These are phyloP conservation scores for Suillus paluster DNA, from an alignment of 768 basidiomycete species.

Conservation along the genomic window DNA sequence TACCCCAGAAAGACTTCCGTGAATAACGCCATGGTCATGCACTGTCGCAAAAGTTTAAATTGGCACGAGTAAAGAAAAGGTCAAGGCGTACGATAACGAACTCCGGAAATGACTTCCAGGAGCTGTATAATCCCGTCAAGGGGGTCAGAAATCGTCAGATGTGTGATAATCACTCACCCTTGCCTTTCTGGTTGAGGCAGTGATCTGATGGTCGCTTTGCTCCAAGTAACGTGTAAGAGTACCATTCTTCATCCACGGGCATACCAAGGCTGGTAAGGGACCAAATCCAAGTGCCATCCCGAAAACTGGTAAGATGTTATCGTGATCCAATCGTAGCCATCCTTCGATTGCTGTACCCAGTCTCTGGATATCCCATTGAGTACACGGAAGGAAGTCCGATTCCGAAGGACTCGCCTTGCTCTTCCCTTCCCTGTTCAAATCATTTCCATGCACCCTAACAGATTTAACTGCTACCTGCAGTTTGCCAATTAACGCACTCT, in stretches of 20 bases:
- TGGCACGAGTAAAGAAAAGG: not conserved
- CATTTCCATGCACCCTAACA: conserved; percentile 17
- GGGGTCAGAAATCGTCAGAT: not conserved
- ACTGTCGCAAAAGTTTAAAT: conserved; percentile 1
- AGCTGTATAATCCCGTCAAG: conserved; percentile 2
- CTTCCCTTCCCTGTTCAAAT: conserved; percentile 16
- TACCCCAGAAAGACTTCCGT: conserved; percentile 16
- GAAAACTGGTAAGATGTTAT: conserved; percentile 22
- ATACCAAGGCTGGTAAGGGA: conserved; percentile 26
- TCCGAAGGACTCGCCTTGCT: conserved; percentile 15
- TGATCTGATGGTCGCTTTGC: not conserved
- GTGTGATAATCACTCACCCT: conserved; percentile 16
- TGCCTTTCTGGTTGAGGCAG: conserved; percentile 13
- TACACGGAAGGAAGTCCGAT: not conserved
- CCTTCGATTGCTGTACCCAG: conserved; percentile 20
- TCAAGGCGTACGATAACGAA: conserved; percentile 12
- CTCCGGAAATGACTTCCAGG: conserved; percentile 1
- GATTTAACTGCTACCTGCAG: conserved; percentile 32
- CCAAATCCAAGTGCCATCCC: conserved; percentile 26
- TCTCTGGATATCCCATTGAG: conserved; percentile 4
- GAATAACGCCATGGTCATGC: conserved; percentile 6
- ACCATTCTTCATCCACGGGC: conserved; percentile 32
- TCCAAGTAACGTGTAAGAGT: conserved; percentile 24
- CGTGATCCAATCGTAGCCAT: conserved; percentile 31
- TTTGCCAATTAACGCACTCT: not conserved